Evolutionary conservation across 2,329 filamentous ascomycete species (phyloP).

Genomic region (Chalara sp.): DNA sequence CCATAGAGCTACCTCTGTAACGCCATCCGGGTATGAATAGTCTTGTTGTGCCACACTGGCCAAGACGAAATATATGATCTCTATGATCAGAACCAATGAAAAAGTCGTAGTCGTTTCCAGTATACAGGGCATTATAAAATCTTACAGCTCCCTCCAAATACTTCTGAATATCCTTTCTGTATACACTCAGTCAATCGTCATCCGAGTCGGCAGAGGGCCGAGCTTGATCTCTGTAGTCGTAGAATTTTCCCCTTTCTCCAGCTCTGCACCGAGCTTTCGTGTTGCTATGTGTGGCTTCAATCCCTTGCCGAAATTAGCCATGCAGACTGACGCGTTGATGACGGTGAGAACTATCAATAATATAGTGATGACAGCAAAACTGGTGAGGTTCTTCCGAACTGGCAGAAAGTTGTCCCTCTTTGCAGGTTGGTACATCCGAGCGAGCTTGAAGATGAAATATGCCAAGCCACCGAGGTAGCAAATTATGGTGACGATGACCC

Average conservation of each 20-base stretch:
- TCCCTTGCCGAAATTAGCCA: constrained; percentile 82
- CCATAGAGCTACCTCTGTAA: too few relatives aligned
- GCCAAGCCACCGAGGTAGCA: constrained; percentile 83
- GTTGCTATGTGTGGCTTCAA: constrained; percentile 78
- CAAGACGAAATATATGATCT: constrained; percentile 14
- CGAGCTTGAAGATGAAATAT: constrained; percentile 97
- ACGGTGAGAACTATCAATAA: constrained; percentile 85
- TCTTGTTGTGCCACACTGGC: constrained; percentile 24
- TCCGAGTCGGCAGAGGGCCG: constrained; percentile 35
- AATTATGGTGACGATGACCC: constrained; percentile 73
- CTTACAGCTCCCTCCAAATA: constrained; percentile 14
- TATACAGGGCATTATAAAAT: constrained; percentile 19
- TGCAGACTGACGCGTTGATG: constrained; percentile 77
- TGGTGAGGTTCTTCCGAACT: constrained; percentile 78
- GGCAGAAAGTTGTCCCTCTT: constrained; percentile 61
- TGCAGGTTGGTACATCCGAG: constrained; percentile 77
- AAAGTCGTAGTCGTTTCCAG: constrained; percentile 16
- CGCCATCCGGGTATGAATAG: constrained; percentile 19
- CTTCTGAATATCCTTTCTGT: constrained; percentile 10
- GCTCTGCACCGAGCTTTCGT: constrained; percentile 40
- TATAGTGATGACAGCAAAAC: constrained; percentile 91
- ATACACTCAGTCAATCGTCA: constrained; percentile 41
- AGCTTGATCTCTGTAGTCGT: constrained; percentile 33
- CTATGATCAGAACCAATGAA: constrained; percentile 11
- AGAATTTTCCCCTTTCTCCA: constrained; percentile 45